A percentile compares a stretch with the other conserved stretches of the same genome.
phyloP scores from a whole-genome alignment of 805 yeast species.

The Metschnikowia vanudenii region DNA sequence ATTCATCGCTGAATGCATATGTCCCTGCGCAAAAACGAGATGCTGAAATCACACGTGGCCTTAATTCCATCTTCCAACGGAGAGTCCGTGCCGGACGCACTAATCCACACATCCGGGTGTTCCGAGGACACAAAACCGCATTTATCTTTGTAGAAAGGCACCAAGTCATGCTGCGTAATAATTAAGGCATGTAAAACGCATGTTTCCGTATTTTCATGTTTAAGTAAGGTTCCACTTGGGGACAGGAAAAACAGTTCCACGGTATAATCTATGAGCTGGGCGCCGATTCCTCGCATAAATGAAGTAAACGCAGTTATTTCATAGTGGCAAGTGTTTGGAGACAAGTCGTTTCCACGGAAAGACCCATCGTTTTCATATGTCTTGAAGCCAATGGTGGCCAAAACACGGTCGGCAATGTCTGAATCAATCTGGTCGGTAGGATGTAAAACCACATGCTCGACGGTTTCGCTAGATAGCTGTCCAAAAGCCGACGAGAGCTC shows the following conservation, averaged over 20 bases:
- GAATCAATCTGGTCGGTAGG: conserved; percentile 19
- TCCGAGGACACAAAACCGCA: conserved; percentile 37
- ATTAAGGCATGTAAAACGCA: conserved; percentile 39
- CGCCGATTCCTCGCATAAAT: conserved; percentile 42
- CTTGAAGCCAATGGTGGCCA: conserved; percentile 29
- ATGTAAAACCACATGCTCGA: conserved; percentile 19
- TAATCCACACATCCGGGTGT: conserved; percentile 19
- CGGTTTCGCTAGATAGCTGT: conserved; percentile 17
- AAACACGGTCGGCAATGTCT: conserved; percentile 22
- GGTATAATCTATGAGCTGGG: conserved; percentile 27
- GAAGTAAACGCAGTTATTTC: conserved; percentile 57
- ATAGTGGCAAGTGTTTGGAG: conserved; percentile 17
- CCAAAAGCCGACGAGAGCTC: conserved; percentile 22
- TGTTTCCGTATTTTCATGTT: conserved; percentile 12
- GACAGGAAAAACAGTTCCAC: conserved; percentile 17
- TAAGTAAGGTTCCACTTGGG: conserved; percentile 1
- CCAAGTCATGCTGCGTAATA: conserved; percentile 50
- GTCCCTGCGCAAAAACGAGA: conserved; percentile 36
- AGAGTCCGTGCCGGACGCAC: conserved; percentile 13
- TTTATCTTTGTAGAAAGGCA: conserved; percentile 40
- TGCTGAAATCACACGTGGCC: conserved; percentile 40
- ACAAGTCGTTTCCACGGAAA: conserved; percentile 1
- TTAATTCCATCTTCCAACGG: conserved; percentile 39
- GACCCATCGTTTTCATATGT: conserved; percentile 5
- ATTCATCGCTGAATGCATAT: not conserved